Evolutionary conservation across 768 basidiomycete species (phyloP).

Genomic region (Psilocybe tampanensis): DNA sequence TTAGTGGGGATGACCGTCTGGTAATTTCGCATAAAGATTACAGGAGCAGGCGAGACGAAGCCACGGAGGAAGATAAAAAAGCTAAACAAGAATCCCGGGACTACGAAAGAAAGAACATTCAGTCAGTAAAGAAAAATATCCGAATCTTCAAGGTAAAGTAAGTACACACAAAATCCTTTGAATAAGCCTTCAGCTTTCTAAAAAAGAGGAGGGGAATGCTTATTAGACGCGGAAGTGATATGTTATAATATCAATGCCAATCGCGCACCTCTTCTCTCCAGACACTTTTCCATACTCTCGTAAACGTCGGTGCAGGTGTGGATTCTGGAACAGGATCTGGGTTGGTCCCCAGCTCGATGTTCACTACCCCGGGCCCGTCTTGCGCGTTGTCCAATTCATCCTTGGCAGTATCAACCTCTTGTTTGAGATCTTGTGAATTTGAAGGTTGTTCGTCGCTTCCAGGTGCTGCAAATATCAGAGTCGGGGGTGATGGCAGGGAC

Average conservation of each 20-base stretch:
- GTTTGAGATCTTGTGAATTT: too few relatives aligned
- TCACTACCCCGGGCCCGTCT: neutral
- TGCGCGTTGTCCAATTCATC: too few relatives aligned
- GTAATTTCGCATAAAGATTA: neutral
- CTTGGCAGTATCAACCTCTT: too few relatives aligned
- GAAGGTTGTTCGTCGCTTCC: too few relatives aligned
- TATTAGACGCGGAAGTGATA: too few relatives aligned
- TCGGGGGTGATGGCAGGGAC: neutral
- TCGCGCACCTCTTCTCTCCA: constrained; percentile 10
- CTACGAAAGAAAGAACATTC: neutral
- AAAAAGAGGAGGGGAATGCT: too few relatives aligned
- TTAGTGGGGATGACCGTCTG: constrained; percentile 8
- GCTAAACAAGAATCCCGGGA: constrained; percentile 5
- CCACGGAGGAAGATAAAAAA: constrained; percentile 5
- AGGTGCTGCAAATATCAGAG: neutral
- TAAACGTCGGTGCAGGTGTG: neutral
- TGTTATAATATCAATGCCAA: too few relatives aligned
- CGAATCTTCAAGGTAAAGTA: neutral
- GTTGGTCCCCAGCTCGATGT: neutral
- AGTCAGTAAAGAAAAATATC: neutral
- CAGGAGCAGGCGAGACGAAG: constrained; percentile 12
- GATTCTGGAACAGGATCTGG: neutral
- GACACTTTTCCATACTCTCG: constrained; percentile 5
- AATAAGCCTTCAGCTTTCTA: constrained; percentile 13
- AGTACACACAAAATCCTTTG: constrained; percentile 10